These are phyloP conservation scores for Arctium lappa DNA, from an alignment of 129 eudicot genomes.

Conservation along the genomic window DNA sequence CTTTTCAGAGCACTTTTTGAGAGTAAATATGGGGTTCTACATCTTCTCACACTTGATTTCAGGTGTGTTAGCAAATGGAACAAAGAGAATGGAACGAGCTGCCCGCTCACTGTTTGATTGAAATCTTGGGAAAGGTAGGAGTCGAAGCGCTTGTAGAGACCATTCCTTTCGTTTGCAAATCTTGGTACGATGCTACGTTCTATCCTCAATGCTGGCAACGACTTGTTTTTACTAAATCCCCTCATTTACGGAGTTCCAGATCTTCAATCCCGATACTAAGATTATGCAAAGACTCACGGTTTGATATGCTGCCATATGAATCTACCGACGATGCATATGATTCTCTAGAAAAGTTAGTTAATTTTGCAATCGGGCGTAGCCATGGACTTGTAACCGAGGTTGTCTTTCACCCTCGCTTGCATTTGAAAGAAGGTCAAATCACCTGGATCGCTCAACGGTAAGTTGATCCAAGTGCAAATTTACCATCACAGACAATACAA, in stretches of 20 bases:
- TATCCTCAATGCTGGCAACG: conserved; percentile 23
- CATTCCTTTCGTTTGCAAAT: conserved; percentile 22
- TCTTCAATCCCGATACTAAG: not conserved
- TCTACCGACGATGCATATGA: not conserved
- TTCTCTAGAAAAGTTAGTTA: conserved; percentile 6
- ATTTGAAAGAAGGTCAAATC: not conserved
- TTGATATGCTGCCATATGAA: not conserved
- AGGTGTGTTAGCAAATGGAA: not conserved
- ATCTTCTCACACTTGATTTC: not conserved
- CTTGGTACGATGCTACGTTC: conserved; percentile 22
- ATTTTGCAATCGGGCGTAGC: conserved; percentile 12
- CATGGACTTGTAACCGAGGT: conserved; percentile 15
- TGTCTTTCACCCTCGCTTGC: not conserved
- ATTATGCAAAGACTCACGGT: not conserved
- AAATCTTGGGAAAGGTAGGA: conserved; percentile 15
- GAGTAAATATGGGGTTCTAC: no score
- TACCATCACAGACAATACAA: not conserved
- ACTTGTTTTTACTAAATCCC: conserved; percentile 9
- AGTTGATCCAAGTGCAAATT: not conserved
- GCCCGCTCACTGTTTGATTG: conserved; percentile 7
- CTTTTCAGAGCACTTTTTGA: no score
- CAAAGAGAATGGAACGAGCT: conserved; percentile 18
- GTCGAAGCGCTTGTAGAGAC: conserved; percentile 11
- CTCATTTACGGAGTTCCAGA: not conserved
- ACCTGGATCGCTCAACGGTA: conserved; percentile 14